Evolutionary conservation across 306 rosid genomes (phyloP), one percentile per base, ranked within the genome.

Genomic region (Trifolium repens): DNA sequence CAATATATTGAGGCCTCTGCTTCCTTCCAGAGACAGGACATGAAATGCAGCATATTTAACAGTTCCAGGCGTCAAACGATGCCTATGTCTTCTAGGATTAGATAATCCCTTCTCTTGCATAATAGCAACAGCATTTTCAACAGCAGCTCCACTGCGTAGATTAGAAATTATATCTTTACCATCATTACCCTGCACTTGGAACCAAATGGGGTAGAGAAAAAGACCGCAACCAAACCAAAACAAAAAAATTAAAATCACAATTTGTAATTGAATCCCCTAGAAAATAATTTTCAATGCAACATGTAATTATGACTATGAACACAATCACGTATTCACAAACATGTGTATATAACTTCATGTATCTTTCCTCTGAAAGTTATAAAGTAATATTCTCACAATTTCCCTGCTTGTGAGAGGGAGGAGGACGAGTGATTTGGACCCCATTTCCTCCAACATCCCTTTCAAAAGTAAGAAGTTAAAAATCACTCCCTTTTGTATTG

Each of bases 41-140:
- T 91, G 93, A 86, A 89, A 91, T 73, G 93, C 97, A 58, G 97
- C 97, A 83, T 84, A 91, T 67, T 91, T 91, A 32, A 89, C 94
- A 71, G 97, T 91, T 77, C 97, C 97, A 54, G 94, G 91, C 9
- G 97, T 89, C 88, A 91, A 82, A 3, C 84, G 76, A 80, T 88
- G 97, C 84, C 91, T 85, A 50, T 92, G 83, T 73, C 85, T 86
- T 84, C 89, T 85, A 34, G 79, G 83, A 68, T 83, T 88, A 49
- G 87, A 83, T 52, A 91, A 75, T 11, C 97, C 93, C 76, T 85
- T 80, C 68, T 84, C 94, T 76, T 82, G 89, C 94, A 91, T 91
- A 63, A 84, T 76, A 65, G 91, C 87, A 68, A 89, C 77, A 67
- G 97, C 97, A 71, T 84, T 88, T 85, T 85, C 84, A 63, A 72